Conservation (phyloP, 306 rosid species). For the Medicago arabica region DNA sequence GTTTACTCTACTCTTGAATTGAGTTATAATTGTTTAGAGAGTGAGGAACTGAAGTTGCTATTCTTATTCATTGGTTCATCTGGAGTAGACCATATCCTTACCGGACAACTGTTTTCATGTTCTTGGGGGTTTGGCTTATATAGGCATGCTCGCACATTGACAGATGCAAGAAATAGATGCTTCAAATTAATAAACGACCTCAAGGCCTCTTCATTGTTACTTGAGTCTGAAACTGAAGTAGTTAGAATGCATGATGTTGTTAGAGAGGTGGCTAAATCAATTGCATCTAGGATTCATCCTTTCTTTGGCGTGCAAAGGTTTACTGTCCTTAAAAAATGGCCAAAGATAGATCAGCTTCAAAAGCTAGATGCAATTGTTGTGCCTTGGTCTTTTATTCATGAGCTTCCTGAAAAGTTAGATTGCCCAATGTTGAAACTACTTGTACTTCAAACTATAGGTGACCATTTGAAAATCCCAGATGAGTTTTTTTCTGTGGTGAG, state of each 20-base stretch:
- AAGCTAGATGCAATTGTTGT: not conserved
- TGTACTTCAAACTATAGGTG: not conserved
- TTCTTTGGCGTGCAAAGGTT: not conserved
- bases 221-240: not conserved
- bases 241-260: not conserved
- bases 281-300: not conserved
- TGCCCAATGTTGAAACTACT: not conserved
- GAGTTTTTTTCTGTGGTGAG: not conserved
- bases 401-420: not conserved
- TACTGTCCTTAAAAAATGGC: not conserved
- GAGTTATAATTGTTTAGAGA: not conserved
- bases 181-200: not conserved
- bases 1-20: not conserved
- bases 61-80: not conserved
- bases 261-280: not conserved
- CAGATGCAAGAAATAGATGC: not conserved
- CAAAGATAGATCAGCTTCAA: not conserved
- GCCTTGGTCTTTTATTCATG: not conserved
- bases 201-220: not conserved
- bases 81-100: not conserved
- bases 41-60: not conserved
- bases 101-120: not conserved
- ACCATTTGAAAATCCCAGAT: not conserved
- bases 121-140: not conserved
- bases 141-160: not conserved